A percentile compares a stretch with the other conserved stretches of the same genome.
Conservation (phyloP, 2,329 filamentous ascomycete genomes). For the Zarea fungicola region DNA sequence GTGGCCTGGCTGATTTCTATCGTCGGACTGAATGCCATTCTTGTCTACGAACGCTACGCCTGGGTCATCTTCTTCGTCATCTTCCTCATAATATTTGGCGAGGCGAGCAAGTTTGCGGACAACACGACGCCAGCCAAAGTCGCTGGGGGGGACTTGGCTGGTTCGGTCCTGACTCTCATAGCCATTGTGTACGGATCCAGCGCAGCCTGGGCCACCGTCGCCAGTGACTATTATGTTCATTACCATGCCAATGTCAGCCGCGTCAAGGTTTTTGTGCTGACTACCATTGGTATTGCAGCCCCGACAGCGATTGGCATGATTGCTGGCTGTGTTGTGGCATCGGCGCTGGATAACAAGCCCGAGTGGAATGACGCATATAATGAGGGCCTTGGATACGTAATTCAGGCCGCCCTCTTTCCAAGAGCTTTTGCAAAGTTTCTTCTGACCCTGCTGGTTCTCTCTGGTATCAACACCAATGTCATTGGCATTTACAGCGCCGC, state of each 20-base stretch:
- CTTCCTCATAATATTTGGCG: slow-evolving; percentile 45
- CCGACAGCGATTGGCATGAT: slow-evolving; percentile 46
- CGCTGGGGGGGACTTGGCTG: slow-evolving; percentile 33
- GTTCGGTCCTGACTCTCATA: slow-evolving; percentile 36
- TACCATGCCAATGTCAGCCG: slow-evolving; percentile 41
- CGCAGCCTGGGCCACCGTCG: slow-evolving; percentile 44
- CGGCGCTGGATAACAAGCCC: slow-evolving; percentile 32
- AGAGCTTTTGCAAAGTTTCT: slow-evolving; percentile 41
- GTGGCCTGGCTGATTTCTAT: slow-evolving; percentile 46
- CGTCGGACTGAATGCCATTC: slow-evolving; percentile 43
- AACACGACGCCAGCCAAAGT: slow-evolving; percentile 27
- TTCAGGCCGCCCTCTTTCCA: slow-evolving; percentile 40
- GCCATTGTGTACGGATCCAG: slow-evolving; percentile 43
- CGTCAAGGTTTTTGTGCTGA: slow-evolving; percentile 43
- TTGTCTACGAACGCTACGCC: slow-evolving; percentile 45
- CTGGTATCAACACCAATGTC: slow-evolving; percentile 32
- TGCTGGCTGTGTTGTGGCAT: slow-evolving; percentile 38
- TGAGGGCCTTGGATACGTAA: slow-evolving; percentile 39
- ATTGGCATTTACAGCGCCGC: slow-evolving; percentile 35
- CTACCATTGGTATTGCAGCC: slow-evolving; percentile 40
- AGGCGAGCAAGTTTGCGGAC: slow-evolving; percentile 38
- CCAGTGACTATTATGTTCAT: slow-evolving; percentile 37
- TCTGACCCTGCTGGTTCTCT: slow-evolving; percentile 32
- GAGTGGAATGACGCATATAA: slow-evolving; percentile 36
- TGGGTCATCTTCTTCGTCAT: slow-evolving; percentile 43